phyloP scores from a whole-genome alignment of 1,284 basidiomycete species.

The Earliella scabrosa region DNA sequence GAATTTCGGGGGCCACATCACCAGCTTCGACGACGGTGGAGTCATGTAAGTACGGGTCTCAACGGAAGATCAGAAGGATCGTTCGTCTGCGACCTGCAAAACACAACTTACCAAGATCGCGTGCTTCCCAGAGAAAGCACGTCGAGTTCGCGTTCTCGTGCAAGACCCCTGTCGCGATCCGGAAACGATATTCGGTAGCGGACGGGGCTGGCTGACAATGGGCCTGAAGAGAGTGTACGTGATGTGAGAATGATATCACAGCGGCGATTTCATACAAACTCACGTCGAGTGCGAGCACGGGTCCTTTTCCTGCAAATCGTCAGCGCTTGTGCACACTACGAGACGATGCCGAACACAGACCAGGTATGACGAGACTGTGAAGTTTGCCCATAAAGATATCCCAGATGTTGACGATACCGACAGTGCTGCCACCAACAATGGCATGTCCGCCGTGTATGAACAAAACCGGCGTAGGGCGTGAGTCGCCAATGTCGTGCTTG shows the following conservation, averaged over 20 bases:
- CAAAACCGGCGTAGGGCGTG: background rate
- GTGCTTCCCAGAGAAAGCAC: background rate
- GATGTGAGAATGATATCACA: no score
- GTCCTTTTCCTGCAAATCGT: background rate
- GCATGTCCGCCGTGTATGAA: background rate
- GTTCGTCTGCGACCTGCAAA: no score
- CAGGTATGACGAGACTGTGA: background rate
- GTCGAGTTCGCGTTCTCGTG: background rate
- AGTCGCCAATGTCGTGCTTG: background rate
- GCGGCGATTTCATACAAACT: background rate
- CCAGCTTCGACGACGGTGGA: no score
- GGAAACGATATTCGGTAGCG: background rate
- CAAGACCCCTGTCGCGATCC: background rate
- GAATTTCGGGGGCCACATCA: no score
- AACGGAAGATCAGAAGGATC: no score
- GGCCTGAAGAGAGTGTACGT: background rate
- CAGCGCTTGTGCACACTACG: no score
- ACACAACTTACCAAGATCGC: no score
- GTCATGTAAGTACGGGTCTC: no score
- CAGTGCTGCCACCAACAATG: background rate
- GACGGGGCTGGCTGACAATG: background rate
- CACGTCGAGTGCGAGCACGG: background rate
- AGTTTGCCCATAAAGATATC: background rate
- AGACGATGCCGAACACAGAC: no score
- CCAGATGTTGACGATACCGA: background rate